Base-by-base conservation (phyloP, 306 rosid genomes). In the Quercus alba region DNA sequence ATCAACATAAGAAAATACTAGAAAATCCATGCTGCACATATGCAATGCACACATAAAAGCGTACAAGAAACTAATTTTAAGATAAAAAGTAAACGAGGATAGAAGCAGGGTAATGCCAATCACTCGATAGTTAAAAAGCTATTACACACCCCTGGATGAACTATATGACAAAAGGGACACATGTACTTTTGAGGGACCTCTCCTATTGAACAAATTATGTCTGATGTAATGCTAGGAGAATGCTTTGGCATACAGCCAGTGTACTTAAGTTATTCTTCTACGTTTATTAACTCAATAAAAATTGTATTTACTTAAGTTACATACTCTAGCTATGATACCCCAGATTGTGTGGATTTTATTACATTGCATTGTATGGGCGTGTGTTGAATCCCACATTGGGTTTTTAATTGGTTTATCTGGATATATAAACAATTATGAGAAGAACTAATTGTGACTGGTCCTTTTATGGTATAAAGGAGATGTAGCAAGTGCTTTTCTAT, bases 1-100 rank as follows among this genome's bases (percentile, higher is more conserved):
- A 56, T 57, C 7, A 73, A 75, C 28, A 71, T 67, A 52, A 23
- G 67, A 58, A 54, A 57, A 61, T 78, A 69, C 63, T 5, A 61
- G 15, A 73, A 66, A 73, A 56, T 62, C 35, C 18, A 26, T 12
- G 17, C 38, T 31, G 28, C 14, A 62, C 13, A 26, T 26, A 62
- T 25, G n/a, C 4, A 62, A 62, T 11, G 13, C 19, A 62, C 69
- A 25, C 33, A 26, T 62, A 62, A 62, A 62, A 14, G 7, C 1
- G n/a, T 13, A 56, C 51, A 54, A 33, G 26, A 62, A 25, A 11
- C 13, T 25, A 9, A 62, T 26, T 26, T 4, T 25, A 17, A 30
- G 31, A 30, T 30, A 30, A 62, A 12, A 25, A 12, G 35, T 26
- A 26, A 26, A 62, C 19, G 5, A 26, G 19, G 35, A 44, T 44